A percentile compares a stretch with the other conserved stretches of the same genome.
Conservation (phyloP, 257 asterid genomes). For the Avicennia marina region DNA sequence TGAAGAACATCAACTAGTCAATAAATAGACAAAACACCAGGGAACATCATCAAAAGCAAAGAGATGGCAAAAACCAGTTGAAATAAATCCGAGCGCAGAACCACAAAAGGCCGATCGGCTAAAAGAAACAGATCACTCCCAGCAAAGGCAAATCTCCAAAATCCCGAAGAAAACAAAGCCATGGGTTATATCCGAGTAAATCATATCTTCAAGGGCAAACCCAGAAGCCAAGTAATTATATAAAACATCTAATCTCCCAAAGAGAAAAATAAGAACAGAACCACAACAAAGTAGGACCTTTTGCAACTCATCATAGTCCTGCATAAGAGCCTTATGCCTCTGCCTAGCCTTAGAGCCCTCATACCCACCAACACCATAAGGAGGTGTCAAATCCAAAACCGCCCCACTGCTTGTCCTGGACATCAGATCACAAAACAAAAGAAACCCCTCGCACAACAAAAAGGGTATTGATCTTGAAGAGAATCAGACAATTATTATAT, state of each 20-base stretch:
- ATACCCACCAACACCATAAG: slow-evolving; percentile 24
- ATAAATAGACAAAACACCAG: not conserved
- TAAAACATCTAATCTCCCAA: slow-evolving; percentile 25
- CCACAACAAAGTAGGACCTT: slow-evolving; percentile 37
- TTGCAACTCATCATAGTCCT: slow-evolving; percentile 62
- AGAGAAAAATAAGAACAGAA: slow-evolving; percentile 9
- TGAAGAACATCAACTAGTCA: not conserved
- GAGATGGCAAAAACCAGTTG: not conserved
- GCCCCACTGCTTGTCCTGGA: slow-evolving; percentile 56
- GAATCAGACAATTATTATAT: slow-evolving; percentile 15
- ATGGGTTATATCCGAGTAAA: slow-evolving; percentile 3
- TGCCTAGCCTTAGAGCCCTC: slow-evolving; percentile 43
- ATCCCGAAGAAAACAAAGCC: not conserved
- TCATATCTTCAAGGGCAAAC: slow-evolving; percentile 14
- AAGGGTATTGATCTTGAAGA: slow-evolving; percentile 25
- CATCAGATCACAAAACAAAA: slow-evolving; percentile 49
- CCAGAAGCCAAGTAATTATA: slow-evolving; percentile 12
- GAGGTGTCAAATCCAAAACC: slow-evolving; percentile 26
- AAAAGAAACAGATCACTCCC: slow-evolving; percentile 13
- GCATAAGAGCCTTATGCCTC: slow-evolving; percentile 60
- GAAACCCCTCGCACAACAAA: slow-evolving; percentile 7
- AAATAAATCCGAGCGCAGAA: slow-evolving; percentile 8
- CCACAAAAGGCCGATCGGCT: not conserved
- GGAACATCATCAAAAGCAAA: slow-evolving; percentile 1
- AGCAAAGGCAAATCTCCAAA: not conserved